Evolutionary conservation across 2,329 filamentous ascomycete genomes (phyloP), one percentile per base, ranked within the genome.

Genomic region (Rutstroemia sp.): DNA sequence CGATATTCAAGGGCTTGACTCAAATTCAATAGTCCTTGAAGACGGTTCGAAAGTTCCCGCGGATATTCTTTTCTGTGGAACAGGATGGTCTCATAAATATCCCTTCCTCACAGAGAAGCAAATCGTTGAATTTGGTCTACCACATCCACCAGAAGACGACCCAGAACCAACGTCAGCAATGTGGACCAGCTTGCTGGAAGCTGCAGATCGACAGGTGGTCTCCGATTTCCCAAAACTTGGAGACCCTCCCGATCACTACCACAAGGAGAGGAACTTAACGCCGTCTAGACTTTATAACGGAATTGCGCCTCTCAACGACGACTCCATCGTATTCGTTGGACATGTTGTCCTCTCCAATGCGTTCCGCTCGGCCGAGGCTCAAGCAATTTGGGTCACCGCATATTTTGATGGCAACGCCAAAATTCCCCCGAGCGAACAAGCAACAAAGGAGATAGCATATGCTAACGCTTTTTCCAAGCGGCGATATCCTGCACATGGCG

Each of bases 41-140:
- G 38, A 46, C 16, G 58, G 56, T 23, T 39, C 60, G 30, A 58
- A 58, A 39, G 54, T 66, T 30, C 61, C 63, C 19, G 36, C 36
- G 6, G 66, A 67, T 54, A 61, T 60, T 38, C 17, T 69, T 42
- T 55, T 67, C 9, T 67, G 64, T 40, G 63, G 64, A 25, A 68
- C 65, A 27, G 66, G 66, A 30, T 67, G 64, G 64, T 40, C 56
- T 39, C 36, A 34, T n/a, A 60, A 58, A 12, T 58, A 65, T 38
- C 54, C 60, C 38, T 66, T 65, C 58, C 65, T 69, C 51, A 61
- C 63, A 1, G 48, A 63, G 40, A 40, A 51, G 17, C 60, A 58
- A 61, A 50, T 46, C 30, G 59, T 53, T 36, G 54, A 62, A 36
- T 59, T 67, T 30, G 65, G 66, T 16, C 40, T 68, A 21, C 63